phyloP scores from a whole-genome alignment of 1,284 basidiomycete species.

The Cystobasidium slooffiae region DNA sequence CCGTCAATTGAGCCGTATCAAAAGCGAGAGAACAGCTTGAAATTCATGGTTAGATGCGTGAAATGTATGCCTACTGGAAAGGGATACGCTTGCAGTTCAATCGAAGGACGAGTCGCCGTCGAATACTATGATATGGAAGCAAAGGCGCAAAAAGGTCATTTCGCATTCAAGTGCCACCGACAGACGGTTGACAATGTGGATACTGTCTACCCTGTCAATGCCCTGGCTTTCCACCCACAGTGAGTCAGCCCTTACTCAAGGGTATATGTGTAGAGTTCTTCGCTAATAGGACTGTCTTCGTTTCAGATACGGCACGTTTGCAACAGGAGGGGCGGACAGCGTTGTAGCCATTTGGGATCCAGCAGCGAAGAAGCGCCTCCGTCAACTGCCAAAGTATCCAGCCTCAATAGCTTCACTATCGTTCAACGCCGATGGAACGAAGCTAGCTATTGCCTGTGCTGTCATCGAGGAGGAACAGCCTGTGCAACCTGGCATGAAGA shows the following conservation, averaged over 20 bases:
- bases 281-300: slow-evolving; percentile 14
- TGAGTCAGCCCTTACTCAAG: slow-evolving; percentile 58
- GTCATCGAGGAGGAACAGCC: slow-evolving; percentile 86
- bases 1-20: slow-evolving; percentile 64
- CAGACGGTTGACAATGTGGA: slow-evolving; percentile 89
- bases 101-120: slow-evolving; percentile 94
- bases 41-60: slow-evolving; percentile 89
- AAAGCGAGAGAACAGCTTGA: slow-evolving; percentile 86
- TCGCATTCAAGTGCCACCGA: slow-evolving; percentile 97
- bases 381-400: slow-evolving; percentile 80
- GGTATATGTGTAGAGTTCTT: background rate
- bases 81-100: slow-evolving; percentile 92
- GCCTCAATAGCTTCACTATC: slow-evolving; percentile 71
- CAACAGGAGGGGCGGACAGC: slow-evolving; percentile 88
- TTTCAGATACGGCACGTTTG: slow-evolving; percentile 86
- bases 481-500: slow-evolving; percentile 54
- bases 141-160: slow-evolving; percentile 78
- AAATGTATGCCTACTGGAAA: slow-evolving; percentile 82
- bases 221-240: slow-evolving; percentile 89
- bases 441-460: slow-evolving; percentile 77
- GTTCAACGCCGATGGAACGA: slow-evolving; percentile 81
- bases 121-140: slow-evolving; percentile 90
- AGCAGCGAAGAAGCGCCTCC: slow-evolving; percentile 90
- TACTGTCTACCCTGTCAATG: slow-evolving; percentile 97
- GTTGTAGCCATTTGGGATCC: slow-evolving; percentile 96